Evolutionary conservation across 2,329 filamentous ascomycete genomes (phyloP).

Genomic region (Clonostachys sp.): DNA sequence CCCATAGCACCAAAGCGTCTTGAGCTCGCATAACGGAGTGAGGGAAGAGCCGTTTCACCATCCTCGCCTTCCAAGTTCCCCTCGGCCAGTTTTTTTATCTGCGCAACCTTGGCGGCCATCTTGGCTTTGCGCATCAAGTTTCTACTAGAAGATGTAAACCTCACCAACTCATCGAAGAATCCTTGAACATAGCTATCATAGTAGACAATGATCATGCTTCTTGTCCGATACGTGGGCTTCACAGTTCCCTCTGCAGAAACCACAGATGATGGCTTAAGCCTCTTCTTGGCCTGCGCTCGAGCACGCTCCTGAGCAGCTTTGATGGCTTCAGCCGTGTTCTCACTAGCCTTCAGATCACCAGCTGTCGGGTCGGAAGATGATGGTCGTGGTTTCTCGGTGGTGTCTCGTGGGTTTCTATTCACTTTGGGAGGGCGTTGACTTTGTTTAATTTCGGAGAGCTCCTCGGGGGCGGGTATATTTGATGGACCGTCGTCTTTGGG

Average conservation of each 20-base stretch:
- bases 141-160: constrained; percentile 72
- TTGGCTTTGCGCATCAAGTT: constrained; percentile 86
- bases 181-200: constrained; percentile 86
- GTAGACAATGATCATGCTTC: constrained; percentile 80
- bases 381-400: constrained; percentile 14
- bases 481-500: constrained; percentile 36
- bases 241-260: constrained; percentile 41
- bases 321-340: not conserved
- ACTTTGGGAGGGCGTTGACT: not conserved
- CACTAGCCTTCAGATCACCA: too few species aligned
- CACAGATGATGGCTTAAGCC: constrained; percentile 46
- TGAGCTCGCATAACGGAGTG: constrained; percentile 32
- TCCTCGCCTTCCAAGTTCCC: constrained; percentile 34
- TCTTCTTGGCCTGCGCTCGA: constrained; percentile 42
- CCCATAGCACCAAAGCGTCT: constrained; percentile 22
- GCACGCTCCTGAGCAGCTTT: constrained; percentile 38
- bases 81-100: constrained; percentile 56
- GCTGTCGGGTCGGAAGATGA: constrained; percentile 17
- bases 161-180: constrained; percentile 77
- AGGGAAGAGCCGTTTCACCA: constrained; percentile 23
- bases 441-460: not conserved
- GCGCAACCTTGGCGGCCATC: constrained; percentile 72
- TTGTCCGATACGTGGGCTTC: constrained; percentile 58
- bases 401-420: constrained; percentile 1
- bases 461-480: constrained; percentile 11